Conservation (phyloP, 352 stramenopile species). For the Phytophthora constricta region DNA sequence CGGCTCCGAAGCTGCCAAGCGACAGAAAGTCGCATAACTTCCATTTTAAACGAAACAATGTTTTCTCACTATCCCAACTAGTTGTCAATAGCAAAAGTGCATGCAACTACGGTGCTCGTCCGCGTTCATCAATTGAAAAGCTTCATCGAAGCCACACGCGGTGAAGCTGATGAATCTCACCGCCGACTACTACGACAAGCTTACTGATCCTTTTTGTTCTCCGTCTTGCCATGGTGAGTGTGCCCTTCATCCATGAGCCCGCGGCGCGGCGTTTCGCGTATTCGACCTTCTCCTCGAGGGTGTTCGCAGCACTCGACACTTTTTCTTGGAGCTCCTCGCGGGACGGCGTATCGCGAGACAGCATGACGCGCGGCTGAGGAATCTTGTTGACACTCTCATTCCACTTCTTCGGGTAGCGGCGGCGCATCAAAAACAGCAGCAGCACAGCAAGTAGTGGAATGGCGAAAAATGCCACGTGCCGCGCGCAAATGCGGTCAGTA, state of each 20-base stretch:
- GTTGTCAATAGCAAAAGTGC: constrained; percentile 28
- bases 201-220: constrained; percentile 55
- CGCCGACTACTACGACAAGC: constrained; percentile 1
- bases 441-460: constrained; percentile 52
- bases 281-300: constrained; percentile 38
- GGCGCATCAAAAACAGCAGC: constrained; percentile 49
- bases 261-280: constrained; percentile 48
- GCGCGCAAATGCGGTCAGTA: constrained; percentile 46
- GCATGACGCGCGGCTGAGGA: constrained; percentile 44
- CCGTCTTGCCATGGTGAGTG: constrained; percentile 24
- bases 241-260: constrained; percentile 44
- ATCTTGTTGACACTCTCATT: constrained; percentile 61
- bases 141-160: constrained; percentile 4
- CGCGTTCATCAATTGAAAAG: constrained; percentile 1
- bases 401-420: constrained; percentile 76
- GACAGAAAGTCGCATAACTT: constrained; percentile 65
- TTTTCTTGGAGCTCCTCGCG: constrained; percentile 48
- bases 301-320: constrained; percentile 15
- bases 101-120: constrained; percentile 17
- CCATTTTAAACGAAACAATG: constrained; percentile 12
- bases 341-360: too few species aligned
- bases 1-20: constrained; percentile 50
- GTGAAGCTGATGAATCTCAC: background rate
- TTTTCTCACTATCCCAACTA: constrained; percentile 12
- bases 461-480: constrained; percentile 49